Evolutionary conservation across 805 yeast species (phyloP), one percentile per base, ranked within the genome.

Genomic region (Metschnikowia borealis): DNA sequence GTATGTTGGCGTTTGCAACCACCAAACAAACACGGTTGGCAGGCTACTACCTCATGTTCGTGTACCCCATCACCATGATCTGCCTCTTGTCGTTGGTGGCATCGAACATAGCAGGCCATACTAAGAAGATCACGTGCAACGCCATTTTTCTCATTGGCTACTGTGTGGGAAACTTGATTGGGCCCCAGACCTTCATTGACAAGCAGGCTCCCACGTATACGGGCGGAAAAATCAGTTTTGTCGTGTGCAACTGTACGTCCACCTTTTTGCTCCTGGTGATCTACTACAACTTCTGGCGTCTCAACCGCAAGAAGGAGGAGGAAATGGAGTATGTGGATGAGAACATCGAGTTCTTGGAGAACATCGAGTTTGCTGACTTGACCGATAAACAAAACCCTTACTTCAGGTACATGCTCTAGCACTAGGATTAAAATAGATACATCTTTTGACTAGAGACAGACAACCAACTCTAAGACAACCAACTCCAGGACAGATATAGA

Each of bases 151-250:
- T 66, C 38, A 53, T 69, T 38, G 69, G 69, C 3, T 66, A 65
- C 53, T 59, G 63, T 44, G 63, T 54, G 17, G 70, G 69, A 13
- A 64, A 65, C 29, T 48, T 66, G 31, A 54, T 58, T 39, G 62
- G 62, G 32, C 59, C 61, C 13, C 61, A 59, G 44, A 59, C 61
- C 17, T 59, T 57, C 44, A 62, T 64, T 40, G 62, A 64, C 0
- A 50, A 46, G 2, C 77, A 80, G 56, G 78, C 80, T 2, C 81
- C 82, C 20, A 49, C 54, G 3, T 78, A 76, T 54, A 58, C 60
- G 11, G 66, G 70, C 36, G 82, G 75, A 15, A 70, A 69, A 50
- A 67, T 64, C 32, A 64, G 74, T 40, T 72, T 75, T 57, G 75
- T 71, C 38, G 57, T 63, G 10, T 47, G 61, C n/a, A 50, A 52